Evolutionary conservation across 176 grass and related monocot species (phyloP).

Genomic region (Alopecurus myosuroides): DNA sequence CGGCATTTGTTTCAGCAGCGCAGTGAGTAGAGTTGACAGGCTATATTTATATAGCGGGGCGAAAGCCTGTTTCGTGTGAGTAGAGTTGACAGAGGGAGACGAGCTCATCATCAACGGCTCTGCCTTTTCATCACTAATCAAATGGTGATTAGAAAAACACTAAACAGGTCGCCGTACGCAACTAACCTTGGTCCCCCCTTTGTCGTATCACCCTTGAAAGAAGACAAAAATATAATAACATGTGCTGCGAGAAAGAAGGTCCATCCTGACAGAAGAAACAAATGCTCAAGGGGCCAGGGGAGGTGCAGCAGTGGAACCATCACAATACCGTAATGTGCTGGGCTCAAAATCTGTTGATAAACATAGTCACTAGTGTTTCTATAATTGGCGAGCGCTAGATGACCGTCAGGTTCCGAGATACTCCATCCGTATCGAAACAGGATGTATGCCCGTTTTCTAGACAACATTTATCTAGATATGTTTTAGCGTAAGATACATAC

Average conservation of each 20-base stretch:
- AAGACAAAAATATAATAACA: not conserved
- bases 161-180: conserved; percentile 35
- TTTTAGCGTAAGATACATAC: no score
- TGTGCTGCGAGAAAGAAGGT: not conserved
- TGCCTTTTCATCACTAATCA: not conserved
- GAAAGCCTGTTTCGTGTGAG: no score
- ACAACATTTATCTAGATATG: no score
- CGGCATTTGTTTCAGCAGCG: conserved; percentile 14
- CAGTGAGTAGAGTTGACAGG: not conserved
- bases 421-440: no score
- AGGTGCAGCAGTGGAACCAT: not conserved
- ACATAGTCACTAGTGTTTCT: not conserved
- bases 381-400: no score
- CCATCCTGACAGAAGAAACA: conserved; percentile 3
- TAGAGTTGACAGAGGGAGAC: not conserved
- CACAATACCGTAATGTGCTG: not conserved
- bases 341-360: not conserved
- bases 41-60: no score
- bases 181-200: conserved; percentile 27
- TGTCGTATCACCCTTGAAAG: conserved; percentile 41
- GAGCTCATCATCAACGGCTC: not conserved
- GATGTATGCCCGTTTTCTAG: no score
- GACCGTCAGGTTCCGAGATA: no score
- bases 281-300: not conserved
- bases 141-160: conserved; percentile 16